A percentile compares a stretch with the other conserved stretches of the same genome.
Conservation (phyloP, 305 asterid genomes). For the Rubia tinctorum region DNA sequence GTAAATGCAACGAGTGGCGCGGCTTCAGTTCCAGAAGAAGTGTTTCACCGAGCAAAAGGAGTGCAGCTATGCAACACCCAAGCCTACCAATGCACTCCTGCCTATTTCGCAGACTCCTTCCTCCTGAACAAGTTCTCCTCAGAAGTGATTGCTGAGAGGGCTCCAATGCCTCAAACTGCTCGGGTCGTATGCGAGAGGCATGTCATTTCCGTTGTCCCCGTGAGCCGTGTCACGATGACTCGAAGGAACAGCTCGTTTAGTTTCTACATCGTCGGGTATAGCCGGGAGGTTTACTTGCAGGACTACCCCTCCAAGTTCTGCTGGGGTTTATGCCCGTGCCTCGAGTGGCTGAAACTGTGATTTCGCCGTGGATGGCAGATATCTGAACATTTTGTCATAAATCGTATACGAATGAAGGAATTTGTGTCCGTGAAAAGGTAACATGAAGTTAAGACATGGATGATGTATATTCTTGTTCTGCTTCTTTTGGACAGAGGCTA, state of each 20-base stretch:
- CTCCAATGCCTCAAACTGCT: constrained; percentile 62
- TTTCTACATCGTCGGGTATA: constrained; percentile 75
- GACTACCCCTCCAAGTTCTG: constrained; percentile 86
- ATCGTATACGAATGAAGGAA: no score
- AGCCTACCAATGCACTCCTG: constrained; percentile 90
- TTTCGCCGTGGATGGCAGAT: no score
- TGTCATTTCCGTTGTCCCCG: constrained; percentile 77
- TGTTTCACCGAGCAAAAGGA: constrained; percentile 92
- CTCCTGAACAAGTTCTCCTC: constrained; percentile 91
- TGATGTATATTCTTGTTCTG: no score
- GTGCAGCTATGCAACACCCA: constrained; percentile 92
- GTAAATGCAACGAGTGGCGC: constrained; percentile 90
- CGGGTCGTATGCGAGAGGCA: constrained; percentile 85
- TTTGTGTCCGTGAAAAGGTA: no score
- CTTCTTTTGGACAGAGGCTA: no score
- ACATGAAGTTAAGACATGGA: no score
- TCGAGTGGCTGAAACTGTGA: no score
- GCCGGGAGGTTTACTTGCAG: constrained; percentile 77
- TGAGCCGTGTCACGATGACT: constrained; percentile 84
- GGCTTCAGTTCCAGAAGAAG: constrained; percentile 93
- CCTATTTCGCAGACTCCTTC: constrained; percentile 83
- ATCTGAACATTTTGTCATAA: no score
- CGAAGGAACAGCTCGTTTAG: constrained; percentile 54
- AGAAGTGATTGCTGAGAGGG: constrained; percentile 85
- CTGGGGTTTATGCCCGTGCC: constrained; percentile 98